These are phyloP conservation scores for Penicillium pulvis DNA, from an alignment of 495 filamentous ascomycete genomes.

Conservation along the genomic window DNA sequence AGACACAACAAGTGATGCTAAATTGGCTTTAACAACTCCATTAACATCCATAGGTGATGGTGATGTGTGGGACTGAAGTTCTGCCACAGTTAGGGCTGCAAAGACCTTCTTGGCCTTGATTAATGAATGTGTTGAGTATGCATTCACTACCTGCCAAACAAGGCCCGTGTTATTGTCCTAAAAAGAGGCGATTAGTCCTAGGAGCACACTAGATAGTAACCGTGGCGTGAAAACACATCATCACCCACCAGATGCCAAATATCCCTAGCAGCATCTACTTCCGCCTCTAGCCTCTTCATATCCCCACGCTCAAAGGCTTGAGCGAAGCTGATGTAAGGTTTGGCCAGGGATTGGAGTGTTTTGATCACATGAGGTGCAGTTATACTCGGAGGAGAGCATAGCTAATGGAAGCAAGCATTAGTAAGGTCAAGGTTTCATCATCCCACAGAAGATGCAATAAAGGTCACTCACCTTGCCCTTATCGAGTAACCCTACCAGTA, in stretches of 20 bases:
- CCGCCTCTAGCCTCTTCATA: conserved; percentile 55
- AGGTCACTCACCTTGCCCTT: conserved; percentile 61
- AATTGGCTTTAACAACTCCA: conserved; percentile 48
- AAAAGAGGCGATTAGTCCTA: background rate
- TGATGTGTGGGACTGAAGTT: conserved; percentile 41
- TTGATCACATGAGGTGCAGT: conserved; percentile 54
- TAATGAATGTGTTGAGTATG: conserved; percentile 49
- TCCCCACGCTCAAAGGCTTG: conserved; percentile 65
- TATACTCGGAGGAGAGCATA: conserved; percentile 43
- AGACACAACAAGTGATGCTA: conserved; percentile 54
- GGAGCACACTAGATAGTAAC: background rate
- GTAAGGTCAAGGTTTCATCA: background rate
- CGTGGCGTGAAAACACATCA: background rate
- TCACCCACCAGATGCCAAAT: conserved; percentile 61
- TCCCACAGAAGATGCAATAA: background rate
- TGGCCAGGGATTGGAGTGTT: conserved; percentile 58
- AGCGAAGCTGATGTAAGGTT: conserved; percentile 70
- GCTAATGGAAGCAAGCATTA: conserved; percentile 30
- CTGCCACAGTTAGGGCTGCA: conserved; percentile 46
- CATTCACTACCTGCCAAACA: conserved; percentile 51
- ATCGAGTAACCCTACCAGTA: conserved; percentile 73
- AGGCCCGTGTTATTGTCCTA: conserved; percentile 62
- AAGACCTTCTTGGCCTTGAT: conserved; percentile 47
- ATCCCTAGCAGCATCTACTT: conserved; percentile 55
- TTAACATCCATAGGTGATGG: conserved; percentile 42